Conservation (phyloP, 345 rosid genomes). For the Citrus maxima region DNA sequence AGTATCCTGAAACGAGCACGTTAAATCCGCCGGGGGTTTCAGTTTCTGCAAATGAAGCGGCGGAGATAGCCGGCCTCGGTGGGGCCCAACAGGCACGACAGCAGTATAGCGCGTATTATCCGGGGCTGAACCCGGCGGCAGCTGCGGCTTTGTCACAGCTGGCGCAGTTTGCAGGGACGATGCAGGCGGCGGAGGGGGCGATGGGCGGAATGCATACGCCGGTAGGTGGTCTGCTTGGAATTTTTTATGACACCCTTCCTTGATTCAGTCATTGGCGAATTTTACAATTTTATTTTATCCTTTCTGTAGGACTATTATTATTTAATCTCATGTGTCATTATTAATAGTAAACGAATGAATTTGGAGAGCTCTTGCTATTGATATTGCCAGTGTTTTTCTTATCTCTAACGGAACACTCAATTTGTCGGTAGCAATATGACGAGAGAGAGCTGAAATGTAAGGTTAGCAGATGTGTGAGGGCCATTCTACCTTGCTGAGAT, state of each 20-base stretch:
- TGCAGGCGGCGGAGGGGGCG: not conserved
- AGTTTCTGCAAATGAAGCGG: not conserved
- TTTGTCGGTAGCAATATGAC: not conserved
- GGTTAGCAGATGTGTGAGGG: not conserved
- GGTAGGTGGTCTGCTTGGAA: slow-evolving; percentile 11
- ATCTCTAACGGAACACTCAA: not conserved
- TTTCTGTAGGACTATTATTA: no score
- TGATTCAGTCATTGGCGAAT: not conserved
- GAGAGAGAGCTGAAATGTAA: not conserved
- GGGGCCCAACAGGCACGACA: not conserved
- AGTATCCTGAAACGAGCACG: not conserved
- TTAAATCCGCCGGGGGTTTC: not conserved
- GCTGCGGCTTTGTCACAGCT: slow-evolving; percentile 18
- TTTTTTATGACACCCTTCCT: not conserved
- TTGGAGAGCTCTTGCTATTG: not conserved
- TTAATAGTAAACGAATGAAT: not conserved
- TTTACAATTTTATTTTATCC: not conserved
- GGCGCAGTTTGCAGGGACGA: not conserved
- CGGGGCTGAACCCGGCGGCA: not conserved
- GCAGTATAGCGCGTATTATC: slow-evolving; percentile 1
- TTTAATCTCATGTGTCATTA: no score
- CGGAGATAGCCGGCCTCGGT: slow-evolving; percentile 3
- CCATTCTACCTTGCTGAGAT: not conserved
- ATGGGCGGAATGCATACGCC: slow-evolving; percentile 13
- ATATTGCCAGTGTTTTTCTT: not conserved